These are phyloP conservation scores for Austroboletus novae-zelandiae DNA, from an alignment of 1,284 basidiomycete species.

Conservation along the genomic window DNA sequence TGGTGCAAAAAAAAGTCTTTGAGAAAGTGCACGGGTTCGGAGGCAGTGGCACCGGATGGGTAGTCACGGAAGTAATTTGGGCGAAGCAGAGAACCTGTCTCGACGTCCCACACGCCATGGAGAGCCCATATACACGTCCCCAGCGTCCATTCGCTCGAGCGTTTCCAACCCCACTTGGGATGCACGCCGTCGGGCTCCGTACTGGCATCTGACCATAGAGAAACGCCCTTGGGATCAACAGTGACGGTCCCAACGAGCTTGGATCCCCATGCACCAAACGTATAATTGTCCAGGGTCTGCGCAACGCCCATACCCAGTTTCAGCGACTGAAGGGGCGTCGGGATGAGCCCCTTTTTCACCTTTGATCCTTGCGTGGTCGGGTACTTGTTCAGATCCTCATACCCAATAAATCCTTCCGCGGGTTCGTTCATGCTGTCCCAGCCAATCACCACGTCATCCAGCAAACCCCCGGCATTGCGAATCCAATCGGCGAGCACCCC, in stretches of 20 bases:
- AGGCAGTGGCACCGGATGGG: neutral
- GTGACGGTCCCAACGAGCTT: slow-evolving; percentile 67
- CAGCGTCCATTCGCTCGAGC: slow-evolving; percentile 66
- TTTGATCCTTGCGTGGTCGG: slow-evolving; percentile 67
- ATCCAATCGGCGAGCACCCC: slow-evolving; percentile 77
- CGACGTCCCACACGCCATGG: slow-evolving; percentile 90
- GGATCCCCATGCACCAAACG: slow-evolving; percentile 82
- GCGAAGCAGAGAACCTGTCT: slow-evolving; percentile 63
- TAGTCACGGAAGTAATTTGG: slow-evolving; percentile 76
- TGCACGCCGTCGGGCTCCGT: slow-evolving; percentile 45
- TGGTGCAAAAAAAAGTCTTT: slow-evolving; percentile 84
- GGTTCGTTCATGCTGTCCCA: slow-evolving; percentile 99
- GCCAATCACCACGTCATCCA: slow-evolving; percentile 88
- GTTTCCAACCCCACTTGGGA: slow-evolving; percentile 39
- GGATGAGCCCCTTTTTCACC: slow-evolving; percentile 83
- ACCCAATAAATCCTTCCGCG: slow-evolving; percentile 82
- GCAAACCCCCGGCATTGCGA: slow-evolving; percentile 60
- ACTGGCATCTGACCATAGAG: slow-evolving; percentile 67
- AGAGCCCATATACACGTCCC: slow-evolving; percentile 91
- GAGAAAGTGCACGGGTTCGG: slow-evolving; percentile 60
- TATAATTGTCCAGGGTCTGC: slow-evolving; percentile 85
- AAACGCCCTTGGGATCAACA: slow-evolving; percentile 81
- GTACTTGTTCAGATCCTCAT: slow-evolving; percentile 66
- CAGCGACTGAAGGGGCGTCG: slow-evolving; percentile 84
- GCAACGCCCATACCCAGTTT: slow-evolving; percentile 84